phyloP scores from a whole-genome alignment of 2,329 filamentous ascomycete species.

The Stachybotrys echinatus region DNA sequence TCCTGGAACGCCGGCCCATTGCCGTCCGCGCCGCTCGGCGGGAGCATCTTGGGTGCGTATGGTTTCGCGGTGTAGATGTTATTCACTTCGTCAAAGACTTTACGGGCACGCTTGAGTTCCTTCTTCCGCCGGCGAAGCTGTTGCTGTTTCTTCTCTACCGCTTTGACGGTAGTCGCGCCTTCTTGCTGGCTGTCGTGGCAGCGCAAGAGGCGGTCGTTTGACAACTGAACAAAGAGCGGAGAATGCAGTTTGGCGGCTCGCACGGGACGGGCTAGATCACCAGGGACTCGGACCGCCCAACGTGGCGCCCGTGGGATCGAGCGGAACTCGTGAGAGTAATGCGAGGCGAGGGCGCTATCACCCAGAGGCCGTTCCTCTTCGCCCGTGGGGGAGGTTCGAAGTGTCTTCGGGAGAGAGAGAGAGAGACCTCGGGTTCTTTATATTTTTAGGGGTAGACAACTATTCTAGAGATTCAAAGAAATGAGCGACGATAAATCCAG shows the following conservation, averaged over 20 bases:
- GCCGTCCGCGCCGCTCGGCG: slow-evolving; percentile 26
- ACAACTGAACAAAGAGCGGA: slow-evolving; percentile 60
- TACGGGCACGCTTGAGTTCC: slow-evolving; percentile 28
- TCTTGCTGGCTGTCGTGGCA: slow-evolving; percentile 14
- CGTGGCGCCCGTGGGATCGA: background rate
- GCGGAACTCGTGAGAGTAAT: background rate
- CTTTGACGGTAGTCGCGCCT: slow-evolving; percentile 11
- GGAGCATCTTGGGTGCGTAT: slow-evolving; percentile 42
- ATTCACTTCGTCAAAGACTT: slow-evolving; percentile 32
- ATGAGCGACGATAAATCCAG: background rate
- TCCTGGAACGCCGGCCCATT: slow-evolving; percentile 55
- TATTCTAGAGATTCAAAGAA: background rate
- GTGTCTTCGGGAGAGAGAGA: background rate
- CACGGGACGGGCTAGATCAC: slow-evolving; percentile 4
- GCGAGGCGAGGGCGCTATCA: background rate
- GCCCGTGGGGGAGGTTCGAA: too few relatives aligned
- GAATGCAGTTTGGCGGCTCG: slow-evolving; percentile 64
- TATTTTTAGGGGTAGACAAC: background rate
- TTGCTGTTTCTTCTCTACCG: slow-evolving; percentile 24
- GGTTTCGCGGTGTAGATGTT: slow-evolving; percentile 38
- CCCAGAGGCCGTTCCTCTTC: background rate
- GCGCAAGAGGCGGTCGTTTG: slow-evolving; percentile 35
- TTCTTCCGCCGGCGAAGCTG: slow-evolving; percentile 26
- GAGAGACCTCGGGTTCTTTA: background rate
- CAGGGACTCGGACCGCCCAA: background rate